Percentiles rank a stretch among this genome's conserved stretches.
Evolutionary conservation across 495 filamentous ascomycete species (phyloP).

Genomic region (Amorphotheca resinae): DNA sequence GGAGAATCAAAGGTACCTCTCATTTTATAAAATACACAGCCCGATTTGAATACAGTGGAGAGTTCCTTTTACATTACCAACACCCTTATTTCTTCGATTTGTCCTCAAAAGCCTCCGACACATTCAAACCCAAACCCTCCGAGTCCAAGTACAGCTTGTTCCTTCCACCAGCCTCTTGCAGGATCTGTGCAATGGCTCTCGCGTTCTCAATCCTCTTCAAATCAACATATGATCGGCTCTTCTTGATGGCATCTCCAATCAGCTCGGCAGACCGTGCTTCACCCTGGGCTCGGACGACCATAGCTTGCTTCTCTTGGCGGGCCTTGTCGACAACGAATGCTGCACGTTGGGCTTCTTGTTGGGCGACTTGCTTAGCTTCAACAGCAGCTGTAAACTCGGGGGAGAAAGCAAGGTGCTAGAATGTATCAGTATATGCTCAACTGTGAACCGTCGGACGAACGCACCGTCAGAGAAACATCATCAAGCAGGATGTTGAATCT

Average conservation of each 20-base stretch:
- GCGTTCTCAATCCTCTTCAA: constrained; percentile 96
- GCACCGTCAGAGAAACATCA: constrained; percentile 92
- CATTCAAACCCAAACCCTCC: constrained; percentile 82
- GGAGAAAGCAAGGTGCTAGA: constrained; percentile 93
- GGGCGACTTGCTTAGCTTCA: constrained; percentile 97
- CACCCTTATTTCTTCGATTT: constrained; percentile 20
- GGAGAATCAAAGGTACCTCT: neutral
- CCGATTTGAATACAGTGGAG: constrained; percentile 22
- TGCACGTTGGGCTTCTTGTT: constrained; percentile 94
- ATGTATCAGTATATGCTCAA: constrained; percentile 15
- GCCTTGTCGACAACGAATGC: constrained; percentile 98
- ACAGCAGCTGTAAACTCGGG: constrained; percentile 98
- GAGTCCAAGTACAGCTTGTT: constrained; percentile 93
- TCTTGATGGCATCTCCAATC: constrained; percentile 98
- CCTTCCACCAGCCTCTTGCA: constrained; percentile 75
- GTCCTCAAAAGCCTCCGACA: constrained; percentile 29
- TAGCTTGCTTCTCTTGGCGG: constrained; percentile 97
- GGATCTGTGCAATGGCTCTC: constrained; percentile 63
- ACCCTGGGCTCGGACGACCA: constrained; percentile 96
- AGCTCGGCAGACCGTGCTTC: constrained; percentile 96
- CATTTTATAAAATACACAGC: constrained; percentile 17
- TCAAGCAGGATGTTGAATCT: constrained; percentile 96
- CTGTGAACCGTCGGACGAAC: constrained; percentile 18
- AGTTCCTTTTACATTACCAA: constrained; percentile 17
- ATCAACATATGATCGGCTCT: constrained; percentile 92